A percentile compares a stretch with the other conserved stretches of the same genome.
Evolutionary conservation across 768 basidiomycete species (phyloP).

Genomic region (Lactarius evosmus): DNA sequence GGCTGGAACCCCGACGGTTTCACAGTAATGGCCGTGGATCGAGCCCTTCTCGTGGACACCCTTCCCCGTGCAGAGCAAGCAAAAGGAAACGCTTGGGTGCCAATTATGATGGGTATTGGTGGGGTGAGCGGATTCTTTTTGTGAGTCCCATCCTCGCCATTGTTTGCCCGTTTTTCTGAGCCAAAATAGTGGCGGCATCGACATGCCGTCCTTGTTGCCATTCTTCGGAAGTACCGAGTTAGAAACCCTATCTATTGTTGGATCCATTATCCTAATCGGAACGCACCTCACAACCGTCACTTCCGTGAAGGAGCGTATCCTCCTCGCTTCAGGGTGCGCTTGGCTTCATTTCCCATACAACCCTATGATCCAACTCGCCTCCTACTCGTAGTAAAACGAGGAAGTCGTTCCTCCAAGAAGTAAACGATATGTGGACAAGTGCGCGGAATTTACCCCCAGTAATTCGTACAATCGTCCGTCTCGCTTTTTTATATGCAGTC

Average conservation of each 20-base stretch:
- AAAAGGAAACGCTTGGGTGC: constrained; percentile 91
- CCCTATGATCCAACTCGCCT: not conserved
- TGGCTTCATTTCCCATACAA: constrained; percentile 3
- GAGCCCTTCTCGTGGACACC: constrained; percentile 85
- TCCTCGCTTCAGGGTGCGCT: constrained; percentile 45
- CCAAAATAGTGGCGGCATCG: constrained; percentile 67
- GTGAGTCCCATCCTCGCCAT: constrained; percentile 45
- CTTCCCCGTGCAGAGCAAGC: constrained; percentile 74
- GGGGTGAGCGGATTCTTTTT: constrained; percentile 85
- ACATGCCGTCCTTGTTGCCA: constrained; percentile 66
- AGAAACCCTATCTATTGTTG: constrained; percentile 75
- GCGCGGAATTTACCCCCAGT: constrained; percentile 47
- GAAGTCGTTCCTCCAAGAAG: constrained; percentile 41
- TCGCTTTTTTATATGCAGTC: constrained; percentile 14
- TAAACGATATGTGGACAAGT: constrained; percentile 70
- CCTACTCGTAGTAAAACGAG: constrained; percentile 30
- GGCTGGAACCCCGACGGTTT: constrained; percentile 36
- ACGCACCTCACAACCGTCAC: constrained; percentile 62
- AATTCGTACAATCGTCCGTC: constrained; percentile 46
- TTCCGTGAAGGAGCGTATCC: constrained; percentile 69
- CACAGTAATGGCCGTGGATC: constrained; percentile 82
- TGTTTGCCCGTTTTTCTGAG: not conserved
- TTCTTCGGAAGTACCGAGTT: constrained; percentile 78
- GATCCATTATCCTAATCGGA: constrained; percentile 59
- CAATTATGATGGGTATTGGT: constrained; percentile 85